Evolutionary conservation across 192 early-diverging fungal genomes (phyloP), one percentile per base, ranked within the genome.

Genomic region (Entophlyctis luteolus): DNA sequence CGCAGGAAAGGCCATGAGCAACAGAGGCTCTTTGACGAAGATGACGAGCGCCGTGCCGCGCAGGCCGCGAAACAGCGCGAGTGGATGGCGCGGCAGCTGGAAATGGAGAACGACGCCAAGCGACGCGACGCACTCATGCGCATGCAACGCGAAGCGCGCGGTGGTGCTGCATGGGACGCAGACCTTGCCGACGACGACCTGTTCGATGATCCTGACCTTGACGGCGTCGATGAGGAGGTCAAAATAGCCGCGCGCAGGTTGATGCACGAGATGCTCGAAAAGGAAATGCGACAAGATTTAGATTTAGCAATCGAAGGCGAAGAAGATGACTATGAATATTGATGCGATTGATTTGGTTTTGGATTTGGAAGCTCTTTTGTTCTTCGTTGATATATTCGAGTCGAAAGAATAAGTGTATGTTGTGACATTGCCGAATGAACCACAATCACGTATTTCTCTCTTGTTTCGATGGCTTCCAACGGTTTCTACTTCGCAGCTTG

Each of bases 241-340:
- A 66, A 66, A 31, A n/a, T 16, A 4, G 63, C 52, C 25, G 63
- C 63, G 6, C 4, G 23, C 36, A 48, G 63, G 1, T 28, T 66
- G 50, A 66, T 66, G 63, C 63, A 48, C 28, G 63, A 66, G 22
- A 52, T 66, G 63, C 34, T 66, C 18, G 34, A 38, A 36, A n/a
- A 55, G 28, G 63, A 66, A 36, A 66, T 66, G 63, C 49, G 5
- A 20, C 16, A n/a, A n/a, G n/a, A n/a, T n/a, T n/a, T n/a, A n/a
- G n/a, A n/a, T n/a, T n/a, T n/a, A n/a, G n/a, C n/a, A n/a, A n/a
- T n/a, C n/a, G n/a, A n/a, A n/a, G n/a, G n/a, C n/a, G n/a, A n/a
- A n/a, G n/a, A n/a, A n/a, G n/a, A n/a, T n/a, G n/a, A n/a, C n/a
- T n/a, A n/a, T n/a, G n/a, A n/a, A n/a, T n/a, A n/a, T n/a, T n/a